Conservation (phyloP, 2,329 filamentous ascomycete species). For the Penicillium thymicola region DNA sequence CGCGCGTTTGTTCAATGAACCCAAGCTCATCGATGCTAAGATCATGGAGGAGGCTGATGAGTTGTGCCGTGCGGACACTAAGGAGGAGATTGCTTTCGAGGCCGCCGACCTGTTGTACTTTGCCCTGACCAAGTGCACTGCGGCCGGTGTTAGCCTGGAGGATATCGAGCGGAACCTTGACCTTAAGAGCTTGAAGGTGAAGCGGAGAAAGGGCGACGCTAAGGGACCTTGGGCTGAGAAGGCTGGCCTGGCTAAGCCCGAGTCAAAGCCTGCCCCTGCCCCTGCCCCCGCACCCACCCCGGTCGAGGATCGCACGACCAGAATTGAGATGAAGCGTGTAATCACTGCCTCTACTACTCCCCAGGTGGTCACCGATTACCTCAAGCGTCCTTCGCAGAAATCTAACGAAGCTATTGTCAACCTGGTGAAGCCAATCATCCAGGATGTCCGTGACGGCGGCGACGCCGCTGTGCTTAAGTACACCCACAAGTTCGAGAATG, state of each 20-base stretch:
- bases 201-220: conserved; percentile 86
- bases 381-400: conserved; percentile 88
- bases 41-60: conserved; percentile 99
- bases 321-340: conserved; percentile 80
- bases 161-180: conserved; percentile 93
- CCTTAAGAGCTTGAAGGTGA: conserved; percentile 92
- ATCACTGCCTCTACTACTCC: conserved; percentile 63
- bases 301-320: conserved; percentile 49
- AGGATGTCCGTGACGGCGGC: conserved; percentile 76
- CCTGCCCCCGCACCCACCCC: conserved; percentile 49
- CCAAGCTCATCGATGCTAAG: conserved; percentile 85
- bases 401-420: conserved; percentile 91
- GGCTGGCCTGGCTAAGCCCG: conserved; percentile 57
- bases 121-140: conserved; percentile 82
- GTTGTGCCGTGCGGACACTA: conserved; percentile 78
- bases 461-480: conserved; percentile 88
- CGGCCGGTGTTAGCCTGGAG: conserved; percentile 77
- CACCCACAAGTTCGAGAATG: conserved; percentile 97
- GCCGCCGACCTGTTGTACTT: conserved; percentile 96
- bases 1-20: conserved; percentile 84
- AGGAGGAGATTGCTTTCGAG: conserved; percentile 85
- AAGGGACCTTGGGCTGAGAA: conserved; percentile 91
- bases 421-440: conserved; percentile 87
- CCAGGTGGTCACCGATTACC: conserved; percentile 65
- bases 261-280: conserved; percentile 29